Evolutionary conservation across 257 asterid species (phyloP).

Genomic region (Lantana camara): DNA sequence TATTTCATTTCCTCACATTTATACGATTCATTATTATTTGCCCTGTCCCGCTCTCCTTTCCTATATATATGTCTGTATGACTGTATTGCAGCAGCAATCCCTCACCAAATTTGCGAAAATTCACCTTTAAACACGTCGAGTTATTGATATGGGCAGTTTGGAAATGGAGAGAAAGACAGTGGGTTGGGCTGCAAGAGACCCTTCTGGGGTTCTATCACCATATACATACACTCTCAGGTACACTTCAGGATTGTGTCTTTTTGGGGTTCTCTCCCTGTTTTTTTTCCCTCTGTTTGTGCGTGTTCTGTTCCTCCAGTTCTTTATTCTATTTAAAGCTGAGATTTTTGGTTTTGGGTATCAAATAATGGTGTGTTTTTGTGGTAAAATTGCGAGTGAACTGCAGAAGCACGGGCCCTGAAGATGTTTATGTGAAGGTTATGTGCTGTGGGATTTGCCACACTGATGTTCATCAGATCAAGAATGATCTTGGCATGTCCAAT

Average conservation of each 20-base stretch:
- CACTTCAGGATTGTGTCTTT: not conserved
- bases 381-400: slow-evolving; percentile 16
- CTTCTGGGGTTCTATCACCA: slow-evolving; percentile 87
- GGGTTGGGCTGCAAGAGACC: slow-evolving; percentile 92
- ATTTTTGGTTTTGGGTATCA: not conserved
- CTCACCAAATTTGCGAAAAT: not conserved
- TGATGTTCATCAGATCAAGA: slow-evolving; percentile 82
- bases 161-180: slow-evolving; percentile 54
- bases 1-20: not conserved
- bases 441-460: slow-evolving; percentile 92
- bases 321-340: not conserved
- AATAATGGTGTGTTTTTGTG: not conserved
- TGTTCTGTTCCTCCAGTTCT: not conserved
- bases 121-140: not conserved
- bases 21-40: not conserved
- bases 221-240: slow-evolving; percentile 79
- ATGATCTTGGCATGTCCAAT: slow-evolving; percentile 93
- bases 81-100: not conserved
- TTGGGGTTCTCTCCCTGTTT: no score
- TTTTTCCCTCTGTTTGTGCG: not conserved
- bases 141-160: slow-evolving; percentile 58
- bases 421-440: slow-evolving; percentile 73
- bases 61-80: not conserved
- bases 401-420: slow-evolving; percentile 83
- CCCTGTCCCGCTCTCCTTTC: not conserved